Base-by-base conservation (phyloP, 768 basidiomycete species). In the Lentinula boryana region DNA sequence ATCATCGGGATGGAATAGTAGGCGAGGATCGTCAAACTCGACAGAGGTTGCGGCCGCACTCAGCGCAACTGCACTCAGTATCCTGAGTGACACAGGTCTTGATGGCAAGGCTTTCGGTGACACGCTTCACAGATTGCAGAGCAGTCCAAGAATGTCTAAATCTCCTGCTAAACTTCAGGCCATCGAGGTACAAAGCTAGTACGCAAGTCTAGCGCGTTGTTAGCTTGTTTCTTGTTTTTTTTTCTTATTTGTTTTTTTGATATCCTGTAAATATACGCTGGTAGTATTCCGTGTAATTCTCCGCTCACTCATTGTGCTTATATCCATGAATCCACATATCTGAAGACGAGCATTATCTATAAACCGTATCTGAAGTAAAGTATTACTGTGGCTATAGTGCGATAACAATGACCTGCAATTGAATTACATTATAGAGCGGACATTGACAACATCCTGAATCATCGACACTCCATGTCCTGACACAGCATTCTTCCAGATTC, bases 401-500 rank as follows among this genome's bases (percentile, higher is more conserved):
- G 27, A 27, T 27, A 27, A 27, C 27, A 27, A 27, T 27, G 27
- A 27, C 27, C 27, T 27, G 27, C 3, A 27, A 3, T 27, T 27
- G 27, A 27, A 3, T 27, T 27, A 4, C 27, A 27, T 27, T 44
- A 16, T 44, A 44, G 43, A 46, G 18, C 54, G 41, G 12, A 56
- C 8, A 31, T 56, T 18, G 33, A 56, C 60, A 2, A 66, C 62
- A 0, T 68, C 60, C 55, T 66, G 63, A 13, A 68, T 36, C 36
- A 63, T 60, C 41, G 3, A 52, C 21, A 63, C 60, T 12, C 65
- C 64, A 12, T 66, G 63, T 21, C 56, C 55, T 16, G 58, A 60
- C 15, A 68, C 41, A 21, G 61, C 52, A 23, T 61, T 48, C 57
- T 66, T 66, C 67, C 67, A 68, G 5, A 68, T 61, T 2, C 43